Evolutionary conservation across 768 basidiomycete species (phyloP).

Genomic region (Leccinum boreale): DNA sequence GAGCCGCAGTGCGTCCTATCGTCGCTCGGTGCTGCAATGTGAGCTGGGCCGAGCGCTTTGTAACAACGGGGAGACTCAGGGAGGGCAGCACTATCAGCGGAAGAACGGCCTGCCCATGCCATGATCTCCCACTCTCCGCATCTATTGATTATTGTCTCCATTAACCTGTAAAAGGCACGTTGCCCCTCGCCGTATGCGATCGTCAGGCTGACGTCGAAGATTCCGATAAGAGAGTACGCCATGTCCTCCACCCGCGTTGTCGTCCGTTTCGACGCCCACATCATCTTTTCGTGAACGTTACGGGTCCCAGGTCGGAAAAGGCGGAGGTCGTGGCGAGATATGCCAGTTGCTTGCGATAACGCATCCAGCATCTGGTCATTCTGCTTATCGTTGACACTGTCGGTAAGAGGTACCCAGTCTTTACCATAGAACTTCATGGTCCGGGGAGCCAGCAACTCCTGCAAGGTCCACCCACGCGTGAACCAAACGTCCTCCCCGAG

Average conservation of each 20-base stretch:
- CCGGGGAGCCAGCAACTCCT: conserved; percentile 28
- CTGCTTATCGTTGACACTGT: conserved; percentile 27
- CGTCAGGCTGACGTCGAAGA: conserved; percentile 33
- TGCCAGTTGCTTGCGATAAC: conserved; percentile 27
- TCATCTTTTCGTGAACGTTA: conserved; percentile 28
- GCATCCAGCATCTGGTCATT: conserved; percentile 19
- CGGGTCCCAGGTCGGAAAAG: conserved; percentile 24
- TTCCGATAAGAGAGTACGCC: conserved; percentile 32
- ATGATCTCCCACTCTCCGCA: conserved; percentile 33
- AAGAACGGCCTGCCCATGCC: conserved; percentile 28
- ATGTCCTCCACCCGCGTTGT: conserved; percentile 33
- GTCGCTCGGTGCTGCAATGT: neutral
- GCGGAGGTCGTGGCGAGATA: conserved; percentile 23
- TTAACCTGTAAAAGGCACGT: conserved; percentile 29
- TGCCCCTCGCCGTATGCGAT: conserved; percentile 35
- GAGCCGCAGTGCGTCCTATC: neutral
- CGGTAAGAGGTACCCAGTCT: conserved; percentile 25
- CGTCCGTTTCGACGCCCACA: conserved; percentile 33
- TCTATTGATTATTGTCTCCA: conserved; percentile 28
- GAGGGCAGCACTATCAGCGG: conserved; percentile 27
- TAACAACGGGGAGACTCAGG: conserved; percentile 32
- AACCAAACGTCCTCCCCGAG: conserved; percentile 28
- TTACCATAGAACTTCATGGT: conserved; percentile 31
- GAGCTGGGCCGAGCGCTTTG: conserved; percentile 14
- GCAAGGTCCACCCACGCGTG: conserved; percentile 32